These are phyloP conservation scores for Monosporozyma unispora DNA, from an alignment of 805 yeast species.

Conservation along the genomic window DNA sequence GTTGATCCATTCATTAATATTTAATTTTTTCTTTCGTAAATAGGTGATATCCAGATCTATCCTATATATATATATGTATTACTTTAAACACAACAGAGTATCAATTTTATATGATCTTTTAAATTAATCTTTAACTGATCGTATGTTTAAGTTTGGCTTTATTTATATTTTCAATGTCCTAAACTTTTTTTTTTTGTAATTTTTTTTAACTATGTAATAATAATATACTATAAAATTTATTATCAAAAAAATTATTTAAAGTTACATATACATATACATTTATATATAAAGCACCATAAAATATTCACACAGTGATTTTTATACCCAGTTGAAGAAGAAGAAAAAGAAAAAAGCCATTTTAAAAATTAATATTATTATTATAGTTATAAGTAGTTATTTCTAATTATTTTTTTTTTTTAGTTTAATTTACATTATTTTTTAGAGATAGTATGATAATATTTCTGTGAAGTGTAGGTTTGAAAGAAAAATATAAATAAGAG, in stretches of 20 bases:
- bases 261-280: not conserved
- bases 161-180: not conserved
- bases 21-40: too few species aligned
- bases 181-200: too few species aligned
- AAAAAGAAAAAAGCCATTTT: not conserved
- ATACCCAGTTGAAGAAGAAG: not conserved
- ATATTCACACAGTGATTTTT: not conserved
- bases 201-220: too few species aligned
- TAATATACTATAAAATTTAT: too few species aligned
- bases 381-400: too few species aligned
- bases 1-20: conserved; percentile 11
- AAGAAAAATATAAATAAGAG: too few species aligned
- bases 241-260: not conserved
- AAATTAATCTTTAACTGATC: not conserved
- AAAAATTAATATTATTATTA: too few species aligned
- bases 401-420: not conserved
- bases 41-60: not conserved
- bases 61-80: not conserved
- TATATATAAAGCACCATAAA: not conserved
- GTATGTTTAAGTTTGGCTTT: not conserved
- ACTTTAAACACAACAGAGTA: too few species aligned
- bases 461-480: too few species aligned
- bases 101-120: too few species aligned
- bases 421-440: not conserved
- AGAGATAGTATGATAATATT: too few species aligned